Percentiles rank a stretch among this genome's conserved stretches.
Conservation (phyloP, 2,329 filamentous ascomycete species). For the Cordyceps militaris region DNA sequence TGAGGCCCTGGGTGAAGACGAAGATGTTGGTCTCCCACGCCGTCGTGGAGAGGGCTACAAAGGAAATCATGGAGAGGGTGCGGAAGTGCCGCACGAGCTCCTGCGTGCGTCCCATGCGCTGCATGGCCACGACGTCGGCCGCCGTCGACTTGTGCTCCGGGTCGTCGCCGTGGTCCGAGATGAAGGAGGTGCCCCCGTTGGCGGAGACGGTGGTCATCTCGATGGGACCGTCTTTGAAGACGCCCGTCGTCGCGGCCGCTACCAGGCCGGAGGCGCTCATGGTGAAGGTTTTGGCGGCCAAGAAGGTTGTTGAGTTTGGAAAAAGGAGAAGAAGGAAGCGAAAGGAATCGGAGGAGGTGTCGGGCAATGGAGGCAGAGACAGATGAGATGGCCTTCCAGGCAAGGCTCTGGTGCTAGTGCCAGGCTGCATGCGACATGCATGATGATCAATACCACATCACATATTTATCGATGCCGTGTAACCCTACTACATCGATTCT, state of each 20-base stretch:
- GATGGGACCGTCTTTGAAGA: background rate
- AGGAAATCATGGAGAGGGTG: conserved; percentile 10
- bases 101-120: conserved; percentile 12
- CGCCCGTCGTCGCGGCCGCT: background rate
- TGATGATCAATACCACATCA: too few relatives aligned
- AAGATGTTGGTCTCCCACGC: conserved; percentile 12
- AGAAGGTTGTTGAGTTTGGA: too few relatives aligned
- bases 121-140: conserved; percentile 5
- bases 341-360: background rate
- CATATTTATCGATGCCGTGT: too few relatives aligned
- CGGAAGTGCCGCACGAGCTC: conserved; percentile 12
- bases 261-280: background rate
- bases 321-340: background rate
- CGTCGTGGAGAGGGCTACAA: conserved; percentile 6
- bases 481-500: too few relatives aligned
- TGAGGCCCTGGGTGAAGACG: conserved; percentile 9
- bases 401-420: too few relatives aligned
- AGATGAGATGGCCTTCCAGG: too few relatives aligned
- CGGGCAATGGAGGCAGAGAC: too few relatives aligned
- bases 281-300: background rate
- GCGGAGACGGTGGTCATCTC: background rate
- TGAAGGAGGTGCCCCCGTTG: background rate
- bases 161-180: background rate
- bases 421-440: too few relatives aligned
- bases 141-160: background rate